Percentiles rank a stretch among this genome's conserved stretches.
Evolutionary conservation across 2,329 filamentous ascomycete species (phyloP).

Genomic region (Paradendryphiella salina): DNA sequence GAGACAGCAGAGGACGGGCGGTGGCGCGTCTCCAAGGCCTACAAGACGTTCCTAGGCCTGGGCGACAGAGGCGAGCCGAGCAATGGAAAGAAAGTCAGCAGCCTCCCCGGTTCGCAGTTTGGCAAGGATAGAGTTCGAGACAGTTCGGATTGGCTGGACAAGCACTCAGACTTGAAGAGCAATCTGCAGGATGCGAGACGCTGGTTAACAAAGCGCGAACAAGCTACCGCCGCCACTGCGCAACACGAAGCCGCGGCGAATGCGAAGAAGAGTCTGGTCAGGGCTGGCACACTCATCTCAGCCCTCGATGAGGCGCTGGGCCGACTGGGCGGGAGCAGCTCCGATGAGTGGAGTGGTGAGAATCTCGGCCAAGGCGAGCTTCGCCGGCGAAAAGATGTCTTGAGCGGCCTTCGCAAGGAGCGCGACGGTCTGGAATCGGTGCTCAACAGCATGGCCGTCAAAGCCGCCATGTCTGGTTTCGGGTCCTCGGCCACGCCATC

Average conservation of each 20-base stretch:
- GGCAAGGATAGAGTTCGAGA: conserved; percentile 52
- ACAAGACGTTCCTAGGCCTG: conserved; percentile 74
- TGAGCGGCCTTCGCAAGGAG: conserved; percentile 71
- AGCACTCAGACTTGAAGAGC: conserved; percentile 73
- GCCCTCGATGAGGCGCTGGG: conserved; percentile 67
- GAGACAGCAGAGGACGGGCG: conserved; percentile 72
- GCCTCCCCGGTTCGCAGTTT: conserved; percentile 43
- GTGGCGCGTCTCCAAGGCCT: conserved; percentile 74
- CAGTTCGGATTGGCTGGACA: conserved; percentile 70
- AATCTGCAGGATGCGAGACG: conserved; percentile 69
- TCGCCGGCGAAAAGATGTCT: conserved; percentile 68
- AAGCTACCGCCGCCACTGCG: conserved; percentile 59
- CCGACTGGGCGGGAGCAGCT: conserved; percentile 40
- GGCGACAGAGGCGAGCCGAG: conserved; percentile 25
- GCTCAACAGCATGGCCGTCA: conserved; percentile 64
- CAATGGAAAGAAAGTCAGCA: conserved; percentile 23
- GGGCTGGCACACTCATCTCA: conserved; percentile 65
- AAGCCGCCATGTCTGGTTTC: conserved; percentile 50
- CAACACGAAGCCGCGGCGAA: conserved; percentile 71
- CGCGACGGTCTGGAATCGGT: conserved; percentile 75
- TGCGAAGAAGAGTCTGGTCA: conserved; percentile 74
- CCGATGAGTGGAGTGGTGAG: conserved; percentile 50
- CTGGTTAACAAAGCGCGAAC: conserved; percentile 69
- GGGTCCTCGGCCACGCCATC: conserved; percentile 37
- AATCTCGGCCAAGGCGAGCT: conserved; percentile 74